These are phyloP conservation scores for Melampsora abietis-canadensis DNA, from an alignment of 1,284 basidiomycete genomes.

Conservation along the genomic window DNA sequence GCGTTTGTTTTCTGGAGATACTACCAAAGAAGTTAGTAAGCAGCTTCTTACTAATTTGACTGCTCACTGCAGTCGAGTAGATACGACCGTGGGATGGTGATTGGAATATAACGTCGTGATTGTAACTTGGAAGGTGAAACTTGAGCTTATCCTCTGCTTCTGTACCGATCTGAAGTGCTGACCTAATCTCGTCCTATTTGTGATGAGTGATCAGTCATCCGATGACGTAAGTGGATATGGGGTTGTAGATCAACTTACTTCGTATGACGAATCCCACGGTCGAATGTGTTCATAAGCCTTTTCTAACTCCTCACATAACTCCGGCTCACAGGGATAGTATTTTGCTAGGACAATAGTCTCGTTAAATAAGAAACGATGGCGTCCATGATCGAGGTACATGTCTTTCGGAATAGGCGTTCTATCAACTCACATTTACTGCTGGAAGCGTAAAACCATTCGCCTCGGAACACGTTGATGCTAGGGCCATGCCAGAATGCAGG, in stretches of 20 bases:
- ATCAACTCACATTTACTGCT: conserved; percentile 47
- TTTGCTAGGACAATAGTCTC: conserved; percentile 44
- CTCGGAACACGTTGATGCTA: conserved; percentile 27
- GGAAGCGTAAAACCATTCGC: conserved; percentile 42
- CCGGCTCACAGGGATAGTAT: conserved; percentile 50
- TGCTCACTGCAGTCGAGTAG: conserved; percentile 45
- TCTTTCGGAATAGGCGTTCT: not conserved
- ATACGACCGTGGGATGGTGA: conserved; percentile 46
- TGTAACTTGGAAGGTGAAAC: conserved; percentile 41
- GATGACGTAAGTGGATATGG: not conserved
- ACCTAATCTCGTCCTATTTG: conserved; percentile 38
- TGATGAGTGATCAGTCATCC: not conserved
- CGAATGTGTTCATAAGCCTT: conserved; percentile 52
- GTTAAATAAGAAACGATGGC: too few relatives aligned
- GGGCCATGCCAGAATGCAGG: conserved; percentile 43
- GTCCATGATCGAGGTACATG: not conserved
- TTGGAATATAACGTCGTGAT: conserved; percentile 51
- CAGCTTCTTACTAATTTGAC: conserved; percentile 38
- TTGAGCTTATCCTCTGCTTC: conserved; percentile 47
- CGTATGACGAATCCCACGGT: conserved; percentile 51
- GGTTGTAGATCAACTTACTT: conserved; percentile 30
- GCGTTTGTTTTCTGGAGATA: conserved; percentile 30
- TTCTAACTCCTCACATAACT: conserved; percentile 53
- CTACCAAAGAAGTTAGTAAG: conserved; percentile 42
- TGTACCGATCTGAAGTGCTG: conserved; percentile 30